Conservation (phyloP, 2,329 filamentous ascomycete species). For the Calycina herbarum region DNA sequence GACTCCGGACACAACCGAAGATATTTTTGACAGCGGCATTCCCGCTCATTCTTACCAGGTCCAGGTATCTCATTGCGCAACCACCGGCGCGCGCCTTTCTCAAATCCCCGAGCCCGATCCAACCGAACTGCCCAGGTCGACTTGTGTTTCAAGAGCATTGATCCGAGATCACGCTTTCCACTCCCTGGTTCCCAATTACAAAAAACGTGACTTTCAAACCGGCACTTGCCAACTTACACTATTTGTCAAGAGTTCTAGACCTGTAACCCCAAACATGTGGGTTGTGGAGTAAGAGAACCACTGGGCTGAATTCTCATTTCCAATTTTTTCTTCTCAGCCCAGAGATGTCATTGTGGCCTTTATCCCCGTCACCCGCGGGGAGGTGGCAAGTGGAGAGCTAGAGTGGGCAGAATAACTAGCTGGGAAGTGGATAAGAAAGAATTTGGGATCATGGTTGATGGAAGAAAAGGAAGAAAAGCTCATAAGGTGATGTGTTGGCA, state of each 20-base stretch:
- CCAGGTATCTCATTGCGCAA: neutral
- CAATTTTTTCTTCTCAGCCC: neutral
- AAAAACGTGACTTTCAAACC: neutral
- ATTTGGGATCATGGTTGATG: neutral
- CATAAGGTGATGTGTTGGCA: neutral
- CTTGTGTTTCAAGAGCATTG: neutral
- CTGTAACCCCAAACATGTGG: neutral
- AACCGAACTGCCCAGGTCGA: neutral
- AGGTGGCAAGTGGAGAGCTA: conserved; percentile 2
- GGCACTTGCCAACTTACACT: neutral
- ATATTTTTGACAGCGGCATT: neutral
- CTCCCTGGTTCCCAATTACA: neutral
- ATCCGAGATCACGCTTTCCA: neutral
- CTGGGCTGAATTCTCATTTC: neutral
- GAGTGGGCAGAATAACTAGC: neutral
- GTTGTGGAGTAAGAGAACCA: neutral
- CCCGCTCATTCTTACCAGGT: neutral
- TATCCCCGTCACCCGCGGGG: too few species aligned
- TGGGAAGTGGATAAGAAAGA: neutral
- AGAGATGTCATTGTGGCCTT: neutral
- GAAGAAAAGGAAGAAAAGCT: neutral
- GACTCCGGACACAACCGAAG: neutral
- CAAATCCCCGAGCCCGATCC: neutral
- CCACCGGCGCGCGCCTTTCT: neutral
- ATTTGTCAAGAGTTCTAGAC: neutral